phyloP scores from a whole-genome alignment of 2,329 filamentous ascomycete species.

The Periconia macrospinosa region DNA sequence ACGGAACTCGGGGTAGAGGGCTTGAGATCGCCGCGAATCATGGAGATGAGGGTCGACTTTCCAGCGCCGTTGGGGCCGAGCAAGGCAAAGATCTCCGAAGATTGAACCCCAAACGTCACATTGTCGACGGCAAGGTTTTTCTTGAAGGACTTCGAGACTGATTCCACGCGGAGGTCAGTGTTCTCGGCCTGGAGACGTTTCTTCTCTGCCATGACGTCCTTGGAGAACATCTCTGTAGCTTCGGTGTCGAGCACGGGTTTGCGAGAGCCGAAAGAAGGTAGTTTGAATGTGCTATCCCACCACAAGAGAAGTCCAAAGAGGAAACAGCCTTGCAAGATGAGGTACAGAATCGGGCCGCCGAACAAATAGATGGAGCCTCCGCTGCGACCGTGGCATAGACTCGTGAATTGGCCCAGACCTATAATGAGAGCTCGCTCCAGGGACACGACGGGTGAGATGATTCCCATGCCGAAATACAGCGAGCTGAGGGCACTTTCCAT shows the following conservation, averaged over 20 bases:
- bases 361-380: slow-evolving; percentile 74
- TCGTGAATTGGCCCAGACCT: slow-evolving; percentile 79
- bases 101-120: slow-evolving; percentile 79
- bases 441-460: slow-evolving; percentile 76
- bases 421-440: slow-evolving; percentile 75
- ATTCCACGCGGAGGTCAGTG: slow-evolving; percentile 77
- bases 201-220: slow-evolving; percentile 68
- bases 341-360: slow-evolving; percentile 82
- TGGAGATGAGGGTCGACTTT: slow-evolving; percentile 85
- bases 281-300: slow-evolving; percentile 1
- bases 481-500: slow-evolving; percentile 69
- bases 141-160: slow-evolving; percentile 79
- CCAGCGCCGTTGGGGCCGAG: slow-evolving; percentile 90
- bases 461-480: slow-evolving; percentile 74
- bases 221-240: slow-evolving; percentile 31
- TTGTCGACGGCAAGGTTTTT: slow-evolving; percentile 79
- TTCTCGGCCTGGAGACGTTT: slow-evolving; percentile 61
- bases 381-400: slow-evolving; percentile 66
- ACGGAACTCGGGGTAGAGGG: slow-evolving; percentile 61
- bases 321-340: slow-evolving; percentile 56
- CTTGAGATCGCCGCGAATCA: slow-evolving; percentile 85
- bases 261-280: background rate
- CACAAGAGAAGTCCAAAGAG: background rate
- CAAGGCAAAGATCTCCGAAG: slow-evolving; percentile 83
- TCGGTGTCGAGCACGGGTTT: background rate